Base-by-base conservation (phyloP, 164 flowering plant genomes). In the Annona squamosa region DNA sequence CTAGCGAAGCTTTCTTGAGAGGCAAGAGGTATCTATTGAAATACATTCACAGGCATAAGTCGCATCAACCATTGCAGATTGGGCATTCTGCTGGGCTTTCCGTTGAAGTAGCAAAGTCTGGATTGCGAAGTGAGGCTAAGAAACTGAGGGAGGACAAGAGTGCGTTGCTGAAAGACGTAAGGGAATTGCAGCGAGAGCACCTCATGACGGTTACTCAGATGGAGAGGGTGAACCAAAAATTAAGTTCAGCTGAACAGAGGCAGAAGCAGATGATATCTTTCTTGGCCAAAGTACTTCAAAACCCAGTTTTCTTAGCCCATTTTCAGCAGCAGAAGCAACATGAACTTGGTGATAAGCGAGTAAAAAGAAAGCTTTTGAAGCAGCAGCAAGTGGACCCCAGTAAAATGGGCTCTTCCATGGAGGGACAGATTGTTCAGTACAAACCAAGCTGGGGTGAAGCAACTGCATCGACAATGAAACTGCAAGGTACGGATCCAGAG, bases 261-360 rank as follows among this genome's bases (percentile, higher is more conserved):
- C 97, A 92, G 82, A 89, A 84, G 77, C 91, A 89, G 75, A 88
- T 88, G 91, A 80, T 90, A 56, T 85, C 92, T 1, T 94, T 92
- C 87, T 61, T 92, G 71, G 88, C 89, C 3, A 88, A 87, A 78
- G 77, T 87, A 73, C 74, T 94, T 73, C 91, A 87, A 59, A 91
- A 88, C 67, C 98, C 95, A 1, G 78, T 67, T 5, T 89, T 92
- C 65, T 41, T 90, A 56, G 75, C 86, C 47, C 85, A 80, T 67
- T 87, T 90, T 59, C 72, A 74, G 80, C 68, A 76, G 48, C 81
- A 76, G 79, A 85, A 83, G 65, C 81, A 77, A 46, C 77, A 70
- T 75, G 72, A 67, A 6, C 76, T 86, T 19, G 80, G 71, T 52
- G 82, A 89, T 64, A 78, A 88, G 46, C 84, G 84, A 76, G 77